A percentile compares a stretch with the other conserved stretches of the same genome.
These are phyloP conservation scores for Rhizoclosmatium globosum DNA, from an alignment of 192 early-diverging fungal species.

Conservation along the genomic window DNA sequence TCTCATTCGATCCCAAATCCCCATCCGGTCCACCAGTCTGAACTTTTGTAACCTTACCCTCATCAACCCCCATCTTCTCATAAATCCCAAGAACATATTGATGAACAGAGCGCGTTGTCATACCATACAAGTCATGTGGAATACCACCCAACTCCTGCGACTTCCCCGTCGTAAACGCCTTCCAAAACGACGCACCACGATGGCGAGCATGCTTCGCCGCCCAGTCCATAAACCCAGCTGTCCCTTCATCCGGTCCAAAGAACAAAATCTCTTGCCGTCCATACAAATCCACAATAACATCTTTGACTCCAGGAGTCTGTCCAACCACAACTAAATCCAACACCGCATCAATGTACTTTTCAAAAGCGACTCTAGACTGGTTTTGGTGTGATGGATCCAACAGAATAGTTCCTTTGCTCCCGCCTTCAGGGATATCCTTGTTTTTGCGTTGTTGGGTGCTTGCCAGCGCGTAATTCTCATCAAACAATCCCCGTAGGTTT, in stretches of 20 bases:
- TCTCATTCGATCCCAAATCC: conserved; percentile 98
- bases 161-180: conserved; percentile 99
- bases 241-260: conserved; percentile 99
- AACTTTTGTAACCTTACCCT: conserved; percentile 84
- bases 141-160: conserved; percentile 92
- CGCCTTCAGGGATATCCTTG: conserved; percentile 99
- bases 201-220: conserved; percentile 88
- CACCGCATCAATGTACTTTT: conserved; percentile 97
- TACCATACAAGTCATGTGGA: conserved; percentile 96
- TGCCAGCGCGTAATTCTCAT: conserved; percentile 98
- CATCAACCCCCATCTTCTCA: conserved; percentile 68
- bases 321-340: conserved; percentile 91
- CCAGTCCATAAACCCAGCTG: conserved; percentile 99
- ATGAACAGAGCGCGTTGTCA: conserved; percentile 99
- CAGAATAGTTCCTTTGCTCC: conserved; percentile 98
- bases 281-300: conserved; percentile 89
- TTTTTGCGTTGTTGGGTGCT: conserved; percentile 98
- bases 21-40: conserved; percentile 99
- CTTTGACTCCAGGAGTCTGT: conserved; percentile 93
- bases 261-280: conserved; percentile 97
- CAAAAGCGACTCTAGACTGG: conserved; percentile 91
- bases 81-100: conserved; percentile 98
- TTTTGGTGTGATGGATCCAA: conserved; percentile 92
- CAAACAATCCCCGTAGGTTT: conserved; percentile 95
- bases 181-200: conserved; percentile 94